Evolutionary conservation across 176 grass and related monocot genomes (phyloP).

Genomic region (Zizania latifolia): DNA sequence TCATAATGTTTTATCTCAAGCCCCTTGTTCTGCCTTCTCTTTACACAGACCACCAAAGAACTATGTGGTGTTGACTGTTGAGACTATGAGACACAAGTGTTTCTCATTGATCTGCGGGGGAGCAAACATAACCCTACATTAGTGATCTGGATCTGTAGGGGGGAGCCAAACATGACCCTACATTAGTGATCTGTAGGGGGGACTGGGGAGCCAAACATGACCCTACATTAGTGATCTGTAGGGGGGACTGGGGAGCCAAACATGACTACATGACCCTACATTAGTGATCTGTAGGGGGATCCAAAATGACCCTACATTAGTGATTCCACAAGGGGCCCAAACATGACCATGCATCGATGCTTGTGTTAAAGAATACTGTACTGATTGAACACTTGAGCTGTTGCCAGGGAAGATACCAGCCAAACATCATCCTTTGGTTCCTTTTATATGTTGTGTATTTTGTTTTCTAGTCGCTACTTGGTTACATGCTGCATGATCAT

Average conservation of each 20-base stretch:
- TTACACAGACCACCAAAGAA: neutral
- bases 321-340: neutral
- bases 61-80: slow-evolving; percentile 15
- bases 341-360: neutral
- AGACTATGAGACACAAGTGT: neutral
- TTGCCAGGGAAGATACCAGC: neutral
- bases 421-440: neutral
- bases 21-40: neutral
- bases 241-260: neutral
- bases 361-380: slow-evolving; percentile 25
- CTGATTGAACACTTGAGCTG: neutral
- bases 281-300: neutral
- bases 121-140: neutral
- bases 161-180: neutral
- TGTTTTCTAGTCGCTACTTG: neutral
- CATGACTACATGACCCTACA: neutral
- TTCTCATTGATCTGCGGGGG: slow-evolving; percentile 1
- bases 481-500: neutral
- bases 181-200: neutral
- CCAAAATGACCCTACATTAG: neutral
- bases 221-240: slow-evolving; percentile 6
- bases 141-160: slow-evolving; percentile 9
- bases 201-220: neutral
- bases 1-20: slow-evolving; percentile 9
- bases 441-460: neutral